Percentiles rank a stretch among this genome's conserved stretches.
Evolutionary conservation across 176 grass and related monocot species (phyloP).

Genomic region (Rhynchospora breviuscula): DNA sequence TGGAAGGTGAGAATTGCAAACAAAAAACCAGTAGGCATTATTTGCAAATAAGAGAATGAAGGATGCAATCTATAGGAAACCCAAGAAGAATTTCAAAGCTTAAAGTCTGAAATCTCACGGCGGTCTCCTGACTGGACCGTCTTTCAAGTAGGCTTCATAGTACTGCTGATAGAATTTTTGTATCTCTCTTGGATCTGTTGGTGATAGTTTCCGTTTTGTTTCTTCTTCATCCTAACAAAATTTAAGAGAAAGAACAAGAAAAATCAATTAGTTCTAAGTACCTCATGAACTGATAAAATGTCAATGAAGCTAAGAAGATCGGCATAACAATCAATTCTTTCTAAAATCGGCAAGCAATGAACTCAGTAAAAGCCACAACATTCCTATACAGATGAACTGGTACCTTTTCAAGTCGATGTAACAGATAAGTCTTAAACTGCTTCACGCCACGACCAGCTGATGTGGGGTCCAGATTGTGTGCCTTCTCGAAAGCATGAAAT

Average conservation of each 20-base stretch:
- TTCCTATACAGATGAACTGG: neutral
- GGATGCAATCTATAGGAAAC: neutral
- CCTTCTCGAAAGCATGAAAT: slow-evolving; percentile 84
- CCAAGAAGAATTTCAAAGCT: slow-evolving; percentile 1
- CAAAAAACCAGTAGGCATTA: neutral
- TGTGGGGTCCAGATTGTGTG: slow-evolving; percentile 55
- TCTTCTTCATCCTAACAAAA: slow-evolving; percentile 63
- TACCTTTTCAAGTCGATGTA: slow-evolving; percentile 81
- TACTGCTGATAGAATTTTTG: slow-evolving; percentile 59
- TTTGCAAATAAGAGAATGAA: neutral
- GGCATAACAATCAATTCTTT: neutral
- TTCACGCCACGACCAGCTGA: slow-evolving; percentile 62
- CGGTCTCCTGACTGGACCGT: slow-evolving; percentile 29
- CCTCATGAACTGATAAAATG: neutral
- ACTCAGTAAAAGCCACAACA: neutral
- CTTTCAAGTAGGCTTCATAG: slow-evolving; percentile 42
- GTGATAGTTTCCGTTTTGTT: slow-evolving; percentile 25
- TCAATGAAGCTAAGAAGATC: neutral
- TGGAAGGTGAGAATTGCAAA: neutral
- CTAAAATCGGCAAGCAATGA: neutral
- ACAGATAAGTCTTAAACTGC: slow-evolving; percentile 93
- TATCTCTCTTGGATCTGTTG: slow-evolving; percentile 60
- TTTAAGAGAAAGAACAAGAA: neutral
- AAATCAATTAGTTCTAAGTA: neutral
- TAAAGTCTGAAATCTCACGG: slow-evolving; percentile 44